These are phyloP conservation scores for Rhynchospora pubera DNA, from an alignment of 176 grass and related monocot species.

Conservation along the genomic window DNA sequence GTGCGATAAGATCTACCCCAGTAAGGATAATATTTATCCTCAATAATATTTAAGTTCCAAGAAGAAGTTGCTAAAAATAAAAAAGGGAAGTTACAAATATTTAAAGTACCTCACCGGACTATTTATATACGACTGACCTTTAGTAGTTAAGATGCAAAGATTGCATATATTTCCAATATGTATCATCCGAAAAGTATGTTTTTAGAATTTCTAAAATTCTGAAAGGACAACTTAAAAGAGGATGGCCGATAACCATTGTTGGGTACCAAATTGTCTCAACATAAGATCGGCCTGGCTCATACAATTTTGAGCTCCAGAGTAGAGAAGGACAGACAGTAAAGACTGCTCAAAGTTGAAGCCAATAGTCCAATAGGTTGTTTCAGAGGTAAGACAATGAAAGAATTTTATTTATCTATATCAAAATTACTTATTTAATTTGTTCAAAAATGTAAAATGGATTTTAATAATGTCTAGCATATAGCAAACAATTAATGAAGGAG, in stretches of 20 bases:
- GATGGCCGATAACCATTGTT: not conserved
- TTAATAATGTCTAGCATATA: not conserved
- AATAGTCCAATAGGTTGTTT: not conserved
- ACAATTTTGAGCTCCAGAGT: too few relatives aligned
- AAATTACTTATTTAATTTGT: not conserved
- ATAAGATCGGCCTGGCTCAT: too few relatives aligned
- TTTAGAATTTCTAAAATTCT: not conserved
- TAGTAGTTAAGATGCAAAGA: not conserved
- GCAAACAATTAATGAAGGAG: not conserved
- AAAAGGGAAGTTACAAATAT: too few relatives aligned
- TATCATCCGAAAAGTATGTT: not conserved
- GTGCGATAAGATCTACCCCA: too few relatives aligned
- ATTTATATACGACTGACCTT: too few relatives aligned
- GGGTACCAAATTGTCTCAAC: too few relatives aligned
- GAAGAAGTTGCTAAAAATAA: too few relatives aligned
- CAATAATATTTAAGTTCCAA: too few relatives aligned
- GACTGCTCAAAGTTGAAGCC: not conserved
- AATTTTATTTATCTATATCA: not conserved
- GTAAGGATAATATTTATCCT: too few relatives aligned
- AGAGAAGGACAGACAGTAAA: too few relatives aligned
- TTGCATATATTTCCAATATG: not conserved
- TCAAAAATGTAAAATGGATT: not conserved
- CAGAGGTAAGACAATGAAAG: not conserved
- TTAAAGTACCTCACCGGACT: too few relatives aligned
- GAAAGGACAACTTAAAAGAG: not conserved